Evolutionary conservation across 768 basidiomycete genomes (phyloP), one percentile per base, ranked within the genome.

Genomic region (Leccinum variicolor): DNA sequence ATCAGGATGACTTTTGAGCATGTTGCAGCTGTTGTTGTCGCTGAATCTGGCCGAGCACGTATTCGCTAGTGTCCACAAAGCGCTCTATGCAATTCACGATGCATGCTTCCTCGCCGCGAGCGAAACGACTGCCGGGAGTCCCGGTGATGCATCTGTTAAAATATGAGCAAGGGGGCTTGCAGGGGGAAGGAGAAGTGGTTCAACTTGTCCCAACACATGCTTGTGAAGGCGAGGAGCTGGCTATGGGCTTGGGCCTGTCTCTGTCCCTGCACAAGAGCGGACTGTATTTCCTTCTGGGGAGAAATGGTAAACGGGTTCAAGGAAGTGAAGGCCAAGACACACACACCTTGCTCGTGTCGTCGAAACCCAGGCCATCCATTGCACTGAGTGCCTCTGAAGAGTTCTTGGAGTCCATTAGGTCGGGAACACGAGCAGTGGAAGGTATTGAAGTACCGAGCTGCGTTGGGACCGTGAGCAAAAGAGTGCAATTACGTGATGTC

Each of bases 191-290:
- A 46, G 36, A 36, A 15, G 19, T 52, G 78, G 84, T 70, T 66
- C 60, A 60, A 94, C 92, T 95, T 93, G 78, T 94, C 90, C 92
- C 93, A 95, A 72, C 93, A 94, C 75, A 86, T 85, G 66, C 82
- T 81, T 17, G 94, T 94, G 62, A 94, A 80, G 51, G 78, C 82
- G 60, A 93, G 92, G 45, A 94, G 85, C 28, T 82, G 77, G 25
- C 82, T 75, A 64, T 92, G 79, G 46, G 89, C 88, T 74, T 90
- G 87, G 2, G 86, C 84, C 69, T 94, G 92, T 76, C 94, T 86
- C 59, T 82, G 83, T 63, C 94, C 86, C 57, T 82, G 83, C 66
- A 92, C 90, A 57, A 96, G 74, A 75, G 94, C 94, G 17, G 75
- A 71, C 29, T 83, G 74, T 45, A 97, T 83, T 72, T 97, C 94